These are phyloP conservation scores for Jaminaea rosea DNA, from an alignment of 1,284 basidiomycete genomes.

Conservation along the genomic window DNA sequence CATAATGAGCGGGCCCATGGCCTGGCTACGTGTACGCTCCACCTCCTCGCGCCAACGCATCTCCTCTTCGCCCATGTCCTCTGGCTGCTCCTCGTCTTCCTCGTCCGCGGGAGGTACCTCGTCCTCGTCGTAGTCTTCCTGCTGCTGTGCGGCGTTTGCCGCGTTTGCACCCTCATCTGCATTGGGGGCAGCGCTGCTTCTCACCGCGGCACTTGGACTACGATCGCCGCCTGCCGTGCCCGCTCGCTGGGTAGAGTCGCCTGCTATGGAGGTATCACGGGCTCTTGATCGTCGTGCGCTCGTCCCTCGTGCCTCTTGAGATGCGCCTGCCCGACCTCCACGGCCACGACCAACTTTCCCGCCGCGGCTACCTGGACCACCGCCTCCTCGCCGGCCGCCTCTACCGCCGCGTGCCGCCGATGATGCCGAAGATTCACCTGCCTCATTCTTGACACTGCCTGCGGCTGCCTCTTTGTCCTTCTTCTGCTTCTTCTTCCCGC, in stretches of 20 bases:
- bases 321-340: no score
- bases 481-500: not conserved
- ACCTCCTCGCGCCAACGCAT: not conserved
- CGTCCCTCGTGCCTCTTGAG: no score
- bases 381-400: not conserved
- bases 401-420: not conserved
- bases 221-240: not conserved
- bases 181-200: not conserved
- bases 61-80: not conserved
- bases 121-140: not conserved
- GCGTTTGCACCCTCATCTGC: no score
- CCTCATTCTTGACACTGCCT: not conserved
- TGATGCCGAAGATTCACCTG: no score
- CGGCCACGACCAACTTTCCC: not conserved
- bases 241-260: not conserved
- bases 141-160: no score
- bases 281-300: no score
- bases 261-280: no score
- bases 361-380: not conserved
- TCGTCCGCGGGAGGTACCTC: not conserved
- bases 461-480: not conserved
- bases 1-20: not conserved
- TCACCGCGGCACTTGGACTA: not conserved
- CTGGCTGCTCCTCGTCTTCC: not conserved
- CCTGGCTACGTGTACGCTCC: not conserved